These are phyloP conservation scores for Pogostemon cablin DNA, from an alignment of 257 asterid species.

Conservation along the genomic window DNA sequence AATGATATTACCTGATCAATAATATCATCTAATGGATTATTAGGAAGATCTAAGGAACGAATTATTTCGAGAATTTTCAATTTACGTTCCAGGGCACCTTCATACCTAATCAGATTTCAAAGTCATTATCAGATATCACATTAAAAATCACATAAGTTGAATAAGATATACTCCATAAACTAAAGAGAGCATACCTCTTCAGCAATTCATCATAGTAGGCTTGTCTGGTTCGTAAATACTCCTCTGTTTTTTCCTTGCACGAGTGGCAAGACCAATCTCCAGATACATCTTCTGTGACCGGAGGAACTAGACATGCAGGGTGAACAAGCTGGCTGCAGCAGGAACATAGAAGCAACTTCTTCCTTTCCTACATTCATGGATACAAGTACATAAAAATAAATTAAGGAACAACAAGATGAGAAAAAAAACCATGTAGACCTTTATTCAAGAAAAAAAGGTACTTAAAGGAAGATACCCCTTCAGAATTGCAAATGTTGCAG, in stretches of 20 bases:
- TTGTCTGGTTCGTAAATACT: constrained; percentile 77
- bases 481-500: constrained; percentile 84
- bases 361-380: constrained; percentile 68
- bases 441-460: constrained; percentile 22
- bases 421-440: constrained; percentile 14
- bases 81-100: constrained; percentile 80
- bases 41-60: constrained; percentile 92
- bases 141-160: constrained; percentile 26
- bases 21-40: constrained; percentile 97
- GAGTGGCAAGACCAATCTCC: constrained; percentile 91
- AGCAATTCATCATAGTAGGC: constrained; percentile 70
- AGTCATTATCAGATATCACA: constrained; percentile 22
- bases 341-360: constrained; percentile 92
- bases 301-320: constrained; percentile 86
- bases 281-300: constrained; percentile 62
- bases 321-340: constrained; percentile 83
- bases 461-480: constrained; percentile 57
- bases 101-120: constrained; percentile 60
- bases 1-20: constrained; percentile 75
- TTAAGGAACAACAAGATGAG: background rate
- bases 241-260: constrained; percentile 91
- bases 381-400: constrained; percentile 13
- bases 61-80: constrained; percentile 70
- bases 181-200: constrained; percentile 56
- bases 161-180: background rate